Evolutionary conservation across 2,329 filamentous ascomycete species (phyloP).

Genomic region (Boeremia exigua): DNA sequence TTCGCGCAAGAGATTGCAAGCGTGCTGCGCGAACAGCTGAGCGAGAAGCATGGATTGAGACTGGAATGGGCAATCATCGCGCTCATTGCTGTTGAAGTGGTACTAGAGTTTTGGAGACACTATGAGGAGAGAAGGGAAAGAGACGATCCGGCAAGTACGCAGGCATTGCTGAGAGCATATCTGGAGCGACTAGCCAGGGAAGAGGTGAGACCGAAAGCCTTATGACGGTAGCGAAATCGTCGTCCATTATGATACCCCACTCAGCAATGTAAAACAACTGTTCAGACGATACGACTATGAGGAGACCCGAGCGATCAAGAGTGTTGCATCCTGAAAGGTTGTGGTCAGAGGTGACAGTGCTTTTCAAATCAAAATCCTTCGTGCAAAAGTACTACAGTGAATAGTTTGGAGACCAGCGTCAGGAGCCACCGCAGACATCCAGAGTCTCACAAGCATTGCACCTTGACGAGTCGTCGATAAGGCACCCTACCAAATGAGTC

Average conservation of each 20-base stretch:
- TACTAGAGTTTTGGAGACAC: conserved; percentile 80
- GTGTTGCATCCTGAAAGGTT: too few relatives aligned
- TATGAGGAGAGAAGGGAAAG: conserved; percentile 65
- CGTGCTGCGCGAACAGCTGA: conserved; percentile 84
- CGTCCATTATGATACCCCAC: not conserved
- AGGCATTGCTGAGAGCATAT: conserved; percentile 48
- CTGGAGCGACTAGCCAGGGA: conserved; percentile 23
- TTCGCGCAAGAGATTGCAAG: conserved; percentile 95
- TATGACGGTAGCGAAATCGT: not conserved
- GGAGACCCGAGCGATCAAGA: too few relatives aligned
- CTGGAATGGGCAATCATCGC: conserved; percentile 97
- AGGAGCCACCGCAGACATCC: too few relatives aligned
- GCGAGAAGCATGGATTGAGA: conserved; percentile 85
- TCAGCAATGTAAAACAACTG: not conserved
- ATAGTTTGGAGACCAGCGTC: too few relatives aligned
- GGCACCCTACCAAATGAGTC: too few relatives aligned
- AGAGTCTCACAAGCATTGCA: too few relatives aligned
- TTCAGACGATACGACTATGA: not conserved
- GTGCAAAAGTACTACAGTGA: too few relatives aligned
- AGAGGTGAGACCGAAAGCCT: not conserved
- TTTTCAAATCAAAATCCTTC: too few relatives aligned
- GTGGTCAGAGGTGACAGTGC: too few relatives aligned
- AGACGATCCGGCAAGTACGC: conserved; percentile 51
- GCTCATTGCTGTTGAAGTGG: conserved; percentile 89
- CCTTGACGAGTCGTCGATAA: too few relatives aligned